Percentiles rank a stretch among this genome's conserved stretches.
These are phyloP conservation scores for Sambucus nigra DNA, from an alignment of 129 eudicot genomes.

Conservation along the genomic window DNA sequence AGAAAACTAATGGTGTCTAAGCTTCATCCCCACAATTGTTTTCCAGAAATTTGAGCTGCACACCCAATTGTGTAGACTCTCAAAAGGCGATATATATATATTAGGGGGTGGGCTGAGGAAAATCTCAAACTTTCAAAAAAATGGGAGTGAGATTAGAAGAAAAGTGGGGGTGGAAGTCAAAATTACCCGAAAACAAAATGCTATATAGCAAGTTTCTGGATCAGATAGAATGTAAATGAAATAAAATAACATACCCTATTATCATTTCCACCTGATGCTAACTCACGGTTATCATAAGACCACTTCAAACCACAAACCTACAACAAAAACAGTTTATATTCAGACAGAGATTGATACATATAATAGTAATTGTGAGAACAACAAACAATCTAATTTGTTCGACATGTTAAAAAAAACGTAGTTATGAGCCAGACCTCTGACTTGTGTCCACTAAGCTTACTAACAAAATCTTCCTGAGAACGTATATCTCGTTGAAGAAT, in stretches of 20 bases:
- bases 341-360: neutral
- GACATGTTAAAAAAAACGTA: neutral
- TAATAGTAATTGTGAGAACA: neutral
- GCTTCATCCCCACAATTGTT: too few relatives aligned
- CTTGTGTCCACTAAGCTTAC: conserved; percentile 83
- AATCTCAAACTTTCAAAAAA: too few relatives aligned
- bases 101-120: too few relatives aligned
- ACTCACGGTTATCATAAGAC: conserved; percentile 93
- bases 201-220: too few relatives aligned
- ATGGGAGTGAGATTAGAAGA: too few relatives aligned
- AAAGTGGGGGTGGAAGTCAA: too few relatives aligned
- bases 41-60: too few relatives aligned
- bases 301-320: conserved; percentile 98
- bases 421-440: conserved; percentile 58
- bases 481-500: conserved; percentile 91
- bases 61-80: too few relatives aligned
- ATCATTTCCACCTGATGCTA: conserved; percentile 98
- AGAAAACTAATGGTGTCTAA: too few relatives aligned
- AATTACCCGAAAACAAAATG: neutral
- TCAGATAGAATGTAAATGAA: neutral
- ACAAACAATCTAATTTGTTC: neutral
- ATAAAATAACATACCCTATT: conserved; percentile 49
- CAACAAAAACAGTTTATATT: conserved; percentile 7
- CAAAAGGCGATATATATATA: too few relatives aligned
- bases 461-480: conserved; percentile 75